Evolutionary conservation across 2,329 filamentous ascomycete genomes (phyloP).

Genomic region (Aureobasidium sp.): DNA sequence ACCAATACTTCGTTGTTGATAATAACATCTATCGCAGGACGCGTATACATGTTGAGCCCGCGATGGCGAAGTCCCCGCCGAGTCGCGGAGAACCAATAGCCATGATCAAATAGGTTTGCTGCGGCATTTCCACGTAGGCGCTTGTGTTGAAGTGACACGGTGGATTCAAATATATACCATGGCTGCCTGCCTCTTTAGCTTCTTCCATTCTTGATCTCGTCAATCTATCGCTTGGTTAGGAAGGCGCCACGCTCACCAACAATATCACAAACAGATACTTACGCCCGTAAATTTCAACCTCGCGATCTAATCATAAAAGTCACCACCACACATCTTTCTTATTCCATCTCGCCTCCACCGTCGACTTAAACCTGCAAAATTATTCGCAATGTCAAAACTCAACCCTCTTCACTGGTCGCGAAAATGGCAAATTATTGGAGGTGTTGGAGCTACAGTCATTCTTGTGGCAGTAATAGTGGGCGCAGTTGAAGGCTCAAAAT

Average conservation of each 20-base stretch:
- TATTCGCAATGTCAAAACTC: slow-evolving; percentile 27
- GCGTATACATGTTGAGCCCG: not conserved
- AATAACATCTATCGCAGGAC: not conserved
- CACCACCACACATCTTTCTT: not conserved
- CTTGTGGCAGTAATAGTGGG: slow-evolving; percentile 6
- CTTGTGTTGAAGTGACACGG: not conserved
- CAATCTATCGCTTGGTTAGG: not conserved
- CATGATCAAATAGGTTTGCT: not conserved
- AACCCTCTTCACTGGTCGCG: slow-evolving; percentile 31
- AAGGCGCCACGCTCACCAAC: not conserved
- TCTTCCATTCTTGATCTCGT: not conserved
- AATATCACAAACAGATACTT: not conserved
- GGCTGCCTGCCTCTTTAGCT: not conserved
- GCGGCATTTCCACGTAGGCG: not conserved
- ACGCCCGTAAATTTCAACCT: not conserved
- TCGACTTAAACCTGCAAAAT: not conserved
- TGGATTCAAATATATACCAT: not conserved
- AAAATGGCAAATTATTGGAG: slow-evolving; percentile 25
- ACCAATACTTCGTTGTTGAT: not conserved
- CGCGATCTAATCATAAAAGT: not conserved
- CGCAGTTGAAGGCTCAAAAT: not conserved
- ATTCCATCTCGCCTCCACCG: not conserved
- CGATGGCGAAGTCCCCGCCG: not conserved
- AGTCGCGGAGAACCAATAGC: not conserved
- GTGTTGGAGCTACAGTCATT: not conserved